These are phyloP conservation scores for Pseudozyma tsukubaensis DNA, from an alignment of 1,284 basidiomycete species.

Conservation along the genomic window DNA sequence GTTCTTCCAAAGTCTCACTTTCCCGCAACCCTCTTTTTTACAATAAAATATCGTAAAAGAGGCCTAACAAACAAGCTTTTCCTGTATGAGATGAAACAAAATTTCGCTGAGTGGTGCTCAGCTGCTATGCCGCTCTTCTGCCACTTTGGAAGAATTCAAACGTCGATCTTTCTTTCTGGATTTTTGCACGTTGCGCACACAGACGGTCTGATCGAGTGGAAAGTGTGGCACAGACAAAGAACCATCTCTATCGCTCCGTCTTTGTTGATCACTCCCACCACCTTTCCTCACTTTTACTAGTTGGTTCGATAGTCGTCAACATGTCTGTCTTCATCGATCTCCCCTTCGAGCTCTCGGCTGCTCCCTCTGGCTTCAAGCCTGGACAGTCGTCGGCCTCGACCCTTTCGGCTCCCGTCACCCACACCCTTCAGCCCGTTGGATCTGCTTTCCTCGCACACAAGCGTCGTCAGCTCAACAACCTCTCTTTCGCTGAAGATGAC, in stretches of 20 bases:
- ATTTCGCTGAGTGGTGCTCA: not conserved
- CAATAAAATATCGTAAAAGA: not conserved
- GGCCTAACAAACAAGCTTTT: not conserved
- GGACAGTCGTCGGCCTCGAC: conserved; percentile 48
- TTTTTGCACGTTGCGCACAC: no score
- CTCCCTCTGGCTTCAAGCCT: conserved; percentile 62
- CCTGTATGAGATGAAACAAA: not conserved
- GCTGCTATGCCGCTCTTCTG: not conserved
- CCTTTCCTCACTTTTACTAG: conserved; percentile 1
- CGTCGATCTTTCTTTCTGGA: not conserved
- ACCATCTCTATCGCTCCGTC: no score
- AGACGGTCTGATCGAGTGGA: no score
- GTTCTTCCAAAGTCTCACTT: no score
- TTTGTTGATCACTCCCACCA: conserved; percentile 4
- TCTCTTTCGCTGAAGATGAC: conserved; percentile 65
- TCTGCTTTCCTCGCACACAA: conserved; percentile 63
- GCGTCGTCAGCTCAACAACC: conserved; percentile 60
- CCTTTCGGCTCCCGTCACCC: conserved; percentile 52
- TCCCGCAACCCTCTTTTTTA: no score
- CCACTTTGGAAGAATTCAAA: conserved; percentile 33
- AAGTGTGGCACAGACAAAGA: no score
- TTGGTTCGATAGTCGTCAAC: conserved; percentile 14
- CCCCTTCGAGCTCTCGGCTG: conserved; percentile 61
- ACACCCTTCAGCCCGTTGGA: conserved; percentile 61
- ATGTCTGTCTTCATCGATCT: conserved; percentile 64